These are phyloP conservation scores for Clathrus columnatus DNA, from an alignment of 768 basidiomycete genomes.

Conservation along the genomic window DNA sequence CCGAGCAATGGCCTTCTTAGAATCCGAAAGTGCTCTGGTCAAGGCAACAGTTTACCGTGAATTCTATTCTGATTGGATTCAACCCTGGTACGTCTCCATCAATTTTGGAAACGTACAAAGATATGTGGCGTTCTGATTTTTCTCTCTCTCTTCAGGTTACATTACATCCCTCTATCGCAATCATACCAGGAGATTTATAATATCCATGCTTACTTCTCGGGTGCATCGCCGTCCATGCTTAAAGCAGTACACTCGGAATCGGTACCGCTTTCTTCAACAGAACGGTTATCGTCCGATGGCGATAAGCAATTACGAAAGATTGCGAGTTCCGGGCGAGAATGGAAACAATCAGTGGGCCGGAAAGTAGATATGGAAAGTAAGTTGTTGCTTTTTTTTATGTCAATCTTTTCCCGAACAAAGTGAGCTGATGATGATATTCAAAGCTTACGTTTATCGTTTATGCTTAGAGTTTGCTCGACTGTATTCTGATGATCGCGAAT, in stretches of 20 bases:
- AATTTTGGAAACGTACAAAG: not conserved
- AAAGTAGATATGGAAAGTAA: conserved; percentile 88
- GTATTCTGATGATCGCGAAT: conserved; percentile 74
- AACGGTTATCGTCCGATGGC: conserved; percentile 32
- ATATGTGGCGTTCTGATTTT: not conserved
- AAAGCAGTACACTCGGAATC: conserved; percentile 43
- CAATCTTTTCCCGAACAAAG: not conserved
- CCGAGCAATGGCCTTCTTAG: conserved; percentile 75
- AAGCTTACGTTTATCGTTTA: conserved; percentile 81
- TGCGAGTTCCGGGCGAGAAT: conserved; percentile 85
- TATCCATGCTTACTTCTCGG: conserved; percentile 87
- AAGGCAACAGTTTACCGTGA: conserved; percentile 91
- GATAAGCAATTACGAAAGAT: conserved; percentile 72
- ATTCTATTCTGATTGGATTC: conserved; percentile 85
- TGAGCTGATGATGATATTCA: conserved; percentile 1
- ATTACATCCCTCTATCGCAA: conserved; percentile 87
- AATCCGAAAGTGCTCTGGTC: conserved; percentile 81
- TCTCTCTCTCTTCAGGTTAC: conserved; percentile 49
- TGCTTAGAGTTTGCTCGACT: conserved; percentile 85
- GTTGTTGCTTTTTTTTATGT: conserved; percentile 18
- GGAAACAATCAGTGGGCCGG: conserved; percentile 80
- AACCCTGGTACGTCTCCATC: conserved; percentile 59
- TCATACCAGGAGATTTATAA: conserved; percentile 91
- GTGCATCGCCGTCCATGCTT: conserved; percentile 56
- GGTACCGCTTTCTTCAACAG: not conserved